A percentile compares a stretch with the other conserved stretches of the same genome.
These are phyloP conservation scores for Aurantiochytrium sp. DNA, from an alignment of 108 stramenopile species.

Conservation along the genomic window DNA sequence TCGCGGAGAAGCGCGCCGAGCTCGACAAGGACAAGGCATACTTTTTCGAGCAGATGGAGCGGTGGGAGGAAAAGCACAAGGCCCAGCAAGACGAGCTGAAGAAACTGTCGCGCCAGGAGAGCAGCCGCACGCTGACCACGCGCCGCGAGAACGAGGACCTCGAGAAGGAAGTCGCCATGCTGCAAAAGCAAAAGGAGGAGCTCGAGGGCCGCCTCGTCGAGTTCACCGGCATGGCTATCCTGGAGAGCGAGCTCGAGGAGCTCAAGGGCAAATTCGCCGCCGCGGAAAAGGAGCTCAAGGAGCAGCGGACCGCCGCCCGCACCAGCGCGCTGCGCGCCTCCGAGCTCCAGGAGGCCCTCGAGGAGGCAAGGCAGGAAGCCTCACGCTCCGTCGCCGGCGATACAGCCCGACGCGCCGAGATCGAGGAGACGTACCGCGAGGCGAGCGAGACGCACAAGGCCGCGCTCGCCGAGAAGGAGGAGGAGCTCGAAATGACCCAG, in stretches of 20 bases:
- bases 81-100: neutral
- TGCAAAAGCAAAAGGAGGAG: neutral
- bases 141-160: too few relatives aligned
- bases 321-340: neutral
- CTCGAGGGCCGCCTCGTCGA: neutral
- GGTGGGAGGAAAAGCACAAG: neutral
- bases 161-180: neutral
- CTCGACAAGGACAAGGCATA: neutral
- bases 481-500: neutral
- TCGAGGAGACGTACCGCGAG: neutral
- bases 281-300: neutral
- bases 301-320: neutral
- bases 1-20: neutral
- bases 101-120: neutral
- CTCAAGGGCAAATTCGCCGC: neutral
- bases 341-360: neutral
- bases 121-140: too few relatives aligned
- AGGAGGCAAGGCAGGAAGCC: neutral
- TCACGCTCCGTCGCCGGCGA: neutral
- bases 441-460: neutral
- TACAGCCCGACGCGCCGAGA: neutral
- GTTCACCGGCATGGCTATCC: neutral
- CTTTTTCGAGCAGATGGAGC: conserved; percentile 20
- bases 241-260: neutral
- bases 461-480: neutral